Evolutionary conservation across 2,329 filamentous ascomycete species (phyloP).

Genomic region (Neofusicoccum cordaticola): DNA sequence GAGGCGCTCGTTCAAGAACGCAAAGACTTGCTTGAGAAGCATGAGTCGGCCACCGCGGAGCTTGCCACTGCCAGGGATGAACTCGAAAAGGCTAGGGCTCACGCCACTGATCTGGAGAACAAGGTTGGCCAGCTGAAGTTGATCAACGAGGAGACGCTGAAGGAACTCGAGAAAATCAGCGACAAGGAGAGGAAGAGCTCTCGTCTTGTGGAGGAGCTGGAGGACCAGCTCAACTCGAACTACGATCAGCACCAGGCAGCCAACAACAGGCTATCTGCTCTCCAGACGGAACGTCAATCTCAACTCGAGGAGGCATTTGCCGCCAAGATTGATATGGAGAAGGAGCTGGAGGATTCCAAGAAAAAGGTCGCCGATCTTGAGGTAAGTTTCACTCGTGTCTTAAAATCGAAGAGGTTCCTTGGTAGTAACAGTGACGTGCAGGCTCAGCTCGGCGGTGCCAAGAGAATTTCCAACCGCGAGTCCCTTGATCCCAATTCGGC

Average conservation of each 20-base stretch:
- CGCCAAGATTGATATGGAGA: conserved; percentile 46
- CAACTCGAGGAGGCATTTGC: conserved; percentile 41
- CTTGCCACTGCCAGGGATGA: conserved; percentile 43
- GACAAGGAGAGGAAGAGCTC: conserved; percentile 85
- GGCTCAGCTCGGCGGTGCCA: conserved; percentile 62
- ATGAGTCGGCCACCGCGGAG: conserved; percentile 44
- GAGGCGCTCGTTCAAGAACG: conserved; percentile 44
- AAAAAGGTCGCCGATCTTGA: conserved; percentile 73
- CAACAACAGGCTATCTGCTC: conserved; percentile 79
- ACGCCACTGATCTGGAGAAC: conserved; percentile 40
- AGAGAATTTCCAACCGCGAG: conserved; percentile 47
- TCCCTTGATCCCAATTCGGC: conserved; percentile 36
- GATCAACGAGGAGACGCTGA: conserved; percentile 54
- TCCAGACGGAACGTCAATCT: conserved; percentile 46
- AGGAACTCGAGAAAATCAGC: conserved; percentile 56
- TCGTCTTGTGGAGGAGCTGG: conserved; percentile 87
- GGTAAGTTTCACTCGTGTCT: conserved; percentile 49
- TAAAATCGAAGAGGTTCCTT: conserved; percentile 2
- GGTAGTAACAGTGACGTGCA: conserved; percentile 35
- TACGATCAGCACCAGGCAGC: conserved; percentile 88
- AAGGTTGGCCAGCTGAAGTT: conserved; percentile 46
- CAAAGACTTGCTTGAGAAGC: conserved; percentile 41
- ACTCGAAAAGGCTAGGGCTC: conserved; percentile 39
- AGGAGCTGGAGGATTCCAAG: conserved; percentile 75
- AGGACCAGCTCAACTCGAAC: conserved; percentile 92